Base-by-base conservation (phyloP, 345 rosid species). In the Salix dunnii region DNA sequence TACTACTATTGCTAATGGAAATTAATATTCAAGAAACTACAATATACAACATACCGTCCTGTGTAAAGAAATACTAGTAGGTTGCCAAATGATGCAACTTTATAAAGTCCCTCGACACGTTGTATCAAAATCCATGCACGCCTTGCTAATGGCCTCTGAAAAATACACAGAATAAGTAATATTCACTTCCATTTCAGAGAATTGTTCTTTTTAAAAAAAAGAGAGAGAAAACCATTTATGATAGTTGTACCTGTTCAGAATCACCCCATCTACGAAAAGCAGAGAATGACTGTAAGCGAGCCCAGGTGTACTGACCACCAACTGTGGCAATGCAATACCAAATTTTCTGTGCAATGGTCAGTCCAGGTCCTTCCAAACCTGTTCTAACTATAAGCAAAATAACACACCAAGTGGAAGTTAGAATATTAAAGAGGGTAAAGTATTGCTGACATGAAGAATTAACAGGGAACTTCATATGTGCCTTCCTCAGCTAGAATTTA, bases 241-340 rank as follows among this genome's bases (percentile, higher is more conserved):
- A 9, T n/a, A 71, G 33, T 71, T 36, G 28, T 25, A 91, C 94
- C 98, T 90, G 97, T 78, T 92, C 95, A 81, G 99, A 90, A 81
- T 94, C 91, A 75, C 97, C 99, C 99, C 98, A 96, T 86, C 97
- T 86, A 63, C 97, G 94, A 79, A 96, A 96, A 75, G 98, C 98
- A 70, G 99, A 96, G 79, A 96, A 96, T 0, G 97, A 91, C 76
- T 94, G 97, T 75, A 92, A 76, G 60, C 98, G 92, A 71, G 97
- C 89, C 93, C 94, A 93, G 68, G 94, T 82, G 79, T 94, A 96
- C 69, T 94, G 99, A 74, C 99, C 95, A 82, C 99, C 98, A 74
- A 94, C 99, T 61, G 90, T 82, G 63, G 98, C 92, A 82, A 90
- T 77, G 76, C 99, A 96, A 82, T 92, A 96, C 93, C 91, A 94